phyloP scores from a whole-genome alignment of 495 filamentous ascomycete genomes.

The Podospora fimiseda region DNA sequence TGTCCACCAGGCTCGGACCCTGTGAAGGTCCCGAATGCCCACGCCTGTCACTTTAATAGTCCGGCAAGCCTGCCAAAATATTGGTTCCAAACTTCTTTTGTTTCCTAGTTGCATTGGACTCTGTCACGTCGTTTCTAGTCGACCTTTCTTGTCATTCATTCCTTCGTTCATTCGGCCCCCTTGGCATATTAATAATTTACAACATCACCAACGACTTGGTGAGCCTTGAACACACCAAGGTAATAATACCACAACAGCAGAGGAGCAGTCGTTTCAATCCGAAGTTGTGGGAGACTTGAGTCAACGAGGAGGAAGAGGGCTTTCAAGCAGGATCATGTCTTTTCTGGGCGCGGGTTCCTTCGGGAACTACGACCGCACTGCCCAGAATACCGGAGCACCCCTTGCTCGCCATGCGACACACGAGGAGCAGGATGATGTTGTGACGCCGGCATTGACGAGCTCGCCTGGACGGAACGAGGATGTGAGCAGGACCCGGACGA shows the following conservation, averaged over 20 bases:
- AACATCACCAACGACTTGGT: neutral
- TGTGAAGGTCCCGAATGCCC: conserved; percentile 17
- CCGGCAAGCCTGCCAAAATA: neutral
- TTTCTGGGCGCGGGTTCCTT: conserved; percentile 36
- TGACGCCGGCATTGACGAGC: conserved; percentile 5
- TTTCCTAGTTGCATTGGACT: neutral
- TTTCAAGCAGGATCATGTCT: conserved; percentile 28
- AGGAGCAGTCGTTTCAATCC: too few species aligned
- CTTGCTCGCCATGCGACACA: conserved; percentile 19
- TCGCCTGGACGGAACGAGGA: conserved; percentile 21
- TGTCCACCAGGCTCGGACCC: conserved; percentile 17
- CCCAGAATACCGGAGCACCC: conserved; percentile 27
- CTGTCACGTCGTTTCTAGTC: neutral
- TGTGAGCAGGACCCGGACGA: conserved; percentile 26
- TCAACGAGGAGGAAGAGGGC: neutral
- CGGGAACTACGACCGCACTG: conserved; percentile 41
- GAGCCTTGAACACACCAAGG: neutral
- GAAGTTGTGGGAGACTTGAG: too few species aligned
- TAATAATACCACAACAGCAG: neutral
- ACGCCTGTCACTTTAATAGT: conserved; percentile 8
- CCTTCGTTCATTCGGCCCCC: neutral
- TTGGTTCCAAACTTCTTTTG: neutral
- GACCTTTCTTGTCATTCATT: conserved; percentile 13
- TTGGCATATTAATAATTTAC: neutral
- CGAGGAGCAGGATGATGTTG: conserved; percentile 15